Conservation (phyloP, 768 basidiomycete species). For the Chlorophyllum brunneum region DNA sequence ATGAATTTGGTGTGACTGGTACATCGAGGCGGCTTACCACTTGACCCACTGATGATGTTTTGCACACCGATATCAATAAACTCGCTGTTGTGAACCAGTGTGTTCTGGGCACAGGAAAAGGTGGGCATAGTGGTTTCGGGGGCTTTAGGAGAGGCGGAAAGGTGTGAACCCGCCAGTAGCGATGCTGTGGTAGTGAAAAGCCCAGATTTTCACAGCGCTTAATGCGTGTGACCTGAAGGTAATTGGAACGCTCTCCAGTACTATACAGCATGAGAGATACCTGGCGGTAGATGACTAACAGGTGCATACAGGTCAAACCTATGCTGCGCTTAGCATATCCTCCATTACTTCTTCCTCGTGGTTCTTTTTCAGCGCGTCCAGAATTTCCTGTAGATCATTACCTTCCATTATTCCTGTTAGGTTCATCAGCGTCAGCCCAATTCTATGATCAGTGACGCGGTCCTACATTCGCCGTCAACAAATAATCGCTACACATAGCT, state of each 20-base stretch:
- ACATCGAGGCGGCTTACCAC: too few relatives aligned
- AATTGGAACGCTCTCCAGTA: slow-evolving; percentile 24
- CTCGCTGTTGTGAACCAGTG: too few relatives aligned
- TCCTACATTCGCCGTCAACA: slow-evolving; percentile 44
- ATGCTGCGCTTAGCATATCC: slow-evolving; percentile 34
- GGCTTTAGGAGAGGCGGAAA: too few relatives aligned
- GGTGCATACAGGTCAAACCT: neutral
- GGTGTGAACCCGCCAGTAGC: too few relatives aligned
- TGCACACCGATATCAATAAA: too few relatives aligned
- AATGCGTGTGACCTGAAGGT: slow-evolving; percentile 47
- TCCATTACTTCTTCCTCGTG: slow-evolving; percentile 56
- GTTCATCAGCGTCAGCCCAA: slow-evolving; percentile 73
- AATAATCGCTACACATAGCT: neutral
- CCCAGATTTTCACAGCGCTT: too few relatives aligned
- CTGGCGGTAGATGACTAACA: neutral
- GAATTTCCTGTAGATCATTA: slow-evolving; percentile 52
- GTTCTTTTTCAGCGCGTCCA: slow-evolving; percentile 53
- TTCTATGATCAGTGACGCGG: slow-evolving; percentile 89
- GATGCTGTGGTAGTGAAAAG: too few relatives aligned
- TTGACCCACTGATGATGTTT: too few relatives aligned
- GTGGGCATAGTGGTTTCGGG: too few relatives aligned
- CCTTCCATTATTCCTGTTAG: slow-evolving; percentile 64
- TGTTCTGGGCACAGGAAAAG: too few relatives aligned
- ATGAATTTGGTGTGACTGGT: too few relatives aligned
- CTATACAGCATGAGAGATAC: too few relatives aligned